Conservation (phyloP, 495 filamentous ascomycete genomes). For the Halenospora varia region DNA sequence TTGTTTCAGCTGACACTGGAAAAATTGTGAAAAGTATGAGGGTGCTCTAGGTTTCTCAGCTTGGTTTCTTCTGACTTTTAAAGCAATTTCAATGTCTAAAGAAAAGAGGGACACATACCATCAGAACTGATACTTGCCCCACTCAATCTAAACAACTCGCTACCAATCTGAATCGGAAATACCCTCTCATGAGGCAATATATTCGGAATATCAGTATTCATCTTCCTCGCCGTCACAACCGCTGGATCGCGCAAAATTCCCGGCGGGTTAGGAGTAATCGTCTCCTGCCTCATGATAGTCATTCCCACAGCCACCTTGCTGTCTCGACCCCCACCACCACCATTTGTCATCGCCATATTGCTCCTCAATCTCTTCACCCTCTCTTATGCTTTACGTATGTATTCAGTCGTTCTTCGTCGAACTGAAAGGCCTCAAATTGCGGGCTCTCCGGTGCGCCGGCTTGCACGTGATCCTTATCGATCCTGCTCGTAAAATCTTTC, state of each 20-base stretch:
- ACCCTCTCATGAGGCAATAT: constrained; percentile 64
- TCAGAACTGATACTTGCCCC: constrained; percentile 95
- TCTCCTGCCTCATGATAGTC: neutral
- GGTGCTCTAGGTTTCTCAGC: constrained; percentile 70
- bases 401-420: too few relatives aligned
- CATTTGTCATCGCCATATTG: neutral
- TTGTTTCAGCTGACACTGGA: constrained; percentile 72
- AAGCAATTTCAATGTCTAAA: neutral
- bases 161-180: constrained; percentile 93
- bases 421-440: too few relatives aligned
- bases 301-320: neutral
- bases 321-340: neutral
- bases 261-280: neutral
- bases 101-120: constrained; percentile 59
- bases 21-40: constrained; percentile 96
- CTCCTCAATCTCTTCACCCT: too few relatives aligned
- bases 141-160: constrained; percentile 84
- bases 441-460: too few relatives aligned
- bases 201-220: constrained; percentile 42
- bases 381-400: too few relatives aligned
- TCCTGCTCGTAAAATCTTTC: too few relatives aligned
- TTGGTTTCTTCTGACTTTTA: neutral
- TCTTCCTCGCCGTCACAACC: constrained; percentile 8
- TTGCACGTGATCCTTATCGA: too few relatives aligned
- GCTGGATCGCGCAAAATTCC: constrained; percentile 12